phyloP scores from a whole-genome alignment of 2,329 filamentous ascomycete genomes.

The Fusarium abutilonis region DNA sequence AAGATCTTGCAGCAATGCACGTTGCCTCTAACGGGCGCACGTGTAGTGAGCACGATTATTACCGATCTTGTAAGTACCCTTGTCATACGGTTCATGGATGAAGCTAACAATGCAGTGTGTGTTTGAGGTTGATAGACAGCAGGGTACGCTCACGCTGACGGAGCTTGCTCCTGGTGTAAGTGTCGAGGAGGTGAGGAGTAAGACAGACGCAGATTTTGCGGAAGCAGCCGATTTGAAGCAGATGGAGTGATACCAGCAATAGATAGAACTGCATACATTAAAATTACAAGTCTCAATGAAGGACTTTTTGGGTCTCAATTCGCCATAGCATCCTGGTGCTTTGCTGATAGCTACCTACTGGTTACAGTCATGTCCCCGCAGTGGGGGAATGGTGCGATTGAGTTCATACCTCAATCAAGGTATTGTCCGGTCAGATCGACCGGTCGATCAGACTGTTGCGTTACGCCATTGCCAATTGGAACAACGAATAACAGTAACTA shows the following conservation, averaged over 20 bases:
- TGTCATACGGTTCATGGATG: neutral
- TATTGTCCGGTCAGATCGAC: conserved; percentile 27
- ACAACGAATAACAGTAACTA: neutral
- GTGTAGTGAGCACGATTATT: conserved; percentile 76
- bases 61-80: conserved; percentile 71
- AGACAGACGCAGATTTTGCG: conserved; percentile 75
- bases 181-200: conserved; percentile 73
- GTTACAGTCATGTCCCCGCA: conserved; percentile 5
- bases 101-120: conserved; percentile 63
- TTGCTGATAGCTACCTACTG: neutral
- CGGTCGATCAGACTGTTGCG: conserved; percentile 6
- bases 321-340: conserved; percentile 18
- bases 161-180: conserved; percentile 75
- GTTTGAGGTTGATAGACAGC: conserved; percentile 71
- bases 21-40: conserved; percentile 72
- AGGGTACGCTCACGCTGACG: conserved; percentile 71
- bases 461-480: conserved; percentile 17
- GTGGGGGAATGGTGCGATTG: conserved; percentile 50
- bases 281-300: conserved; percentile 9
- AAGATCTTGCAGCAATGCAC: conserved; percentile 73
- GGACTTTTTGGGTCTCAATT: conserved; percentile 26
- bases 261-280: neutral
- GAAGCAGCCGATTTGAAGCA: conserved; percentile 67
- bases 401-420: conserved; percentile 28
- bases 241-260: conserved; percentile 49